Conservation (phyloP, 257 asterid species). For the Ophiorrhiza pumila region DNA sequence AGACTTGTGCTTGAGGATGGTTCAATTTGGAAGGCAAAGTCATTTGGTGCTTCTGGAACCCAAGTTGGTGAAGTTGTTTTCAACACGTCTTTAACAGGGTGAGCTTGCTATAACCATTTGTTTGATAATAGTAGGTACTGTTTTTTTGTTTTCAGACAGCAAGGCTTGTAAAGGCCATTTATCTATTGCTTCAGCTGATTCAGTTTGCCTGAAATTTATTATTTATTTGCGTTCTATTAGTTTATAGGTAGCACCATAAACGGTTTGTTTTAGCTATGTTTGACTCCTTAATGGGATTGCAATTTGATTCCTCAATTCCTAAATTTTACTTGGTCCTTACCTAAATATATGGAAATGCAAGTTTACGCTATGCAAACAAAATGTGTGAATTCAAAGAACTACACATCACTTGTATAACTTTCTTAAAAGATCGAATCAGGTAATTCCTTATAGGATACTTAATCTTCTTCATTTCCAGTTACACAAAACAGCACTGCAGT, state of each 20-base stretch:
- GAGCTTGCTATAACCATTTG: slow-evolving; percentile 5
- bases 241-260: background rate
- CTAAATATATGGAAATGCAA: background rate
- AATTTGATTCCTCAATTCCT: background rate
- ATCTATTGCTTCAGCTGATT: background rate
- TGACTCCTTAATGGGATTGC: background rate
- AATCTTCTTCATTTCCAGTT: background rate
- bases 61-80: slow-evolving; percentile 99
- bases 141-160: background rate
- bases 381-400: background rate
- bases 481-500: background rate
- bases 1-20: slow-evolving; percentile 94
- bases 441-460: background rate
- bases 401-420: background rate
- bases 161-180: background rate
- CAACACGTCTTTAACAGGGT: slow-evolving; percentile 94
- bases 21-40: slow-evolving; percentile 86
- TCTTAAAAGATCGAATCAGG: background rate
- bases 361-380: background rate
- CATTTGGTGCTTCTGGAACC: slow-evolving; percentile 96
- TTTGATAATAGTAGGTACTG: background rate
- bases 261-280: background rate
- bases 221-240: background rate
- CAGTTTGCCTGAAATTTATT: background rate
- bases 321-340: background rate